These are phyloP conservation scores for Gonapodya prolifera DNA, from an alignment of 192 early-diverging fungal species.

Conservation along the genomic window DNA sequence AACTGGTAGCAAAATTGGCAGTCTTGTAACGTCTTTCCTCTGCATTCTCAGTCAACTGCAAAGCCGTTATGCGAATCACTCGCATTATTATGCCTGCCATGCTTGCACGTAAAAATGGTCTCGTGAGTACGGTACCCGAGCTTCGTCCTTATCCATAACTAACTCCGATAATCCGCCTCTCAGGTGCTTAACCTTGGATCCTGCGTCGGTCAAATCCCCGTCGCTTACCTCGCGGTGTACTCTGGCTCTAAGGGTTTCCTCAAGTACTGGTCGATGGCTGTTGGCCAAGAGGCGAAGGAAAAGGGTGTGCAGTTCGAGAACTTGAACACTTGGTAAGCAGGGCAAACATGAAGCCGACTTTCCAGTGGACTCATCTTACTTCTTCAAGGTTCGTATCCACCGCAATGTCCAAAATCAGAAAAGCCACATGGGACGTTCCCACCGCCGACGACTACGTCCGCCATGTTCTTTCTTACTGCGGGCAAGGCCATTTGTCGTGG, in stretches of 20 bases:
- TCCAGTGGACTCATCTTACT: neutral
- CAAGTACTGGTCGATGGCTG: constrained; percentile 74
- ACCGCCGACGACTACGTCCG: constrained; percentile 66
- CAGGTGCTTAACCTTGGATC: constrained; percentile 87
- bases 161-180: neutral
- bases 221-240: constrained; percentile 78
- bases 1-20: neutral
- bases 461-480: constrained; percentile 35
- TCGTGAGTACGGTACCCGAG: neutral
- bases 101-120: neutral
- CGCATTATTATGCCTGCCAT: neutral
- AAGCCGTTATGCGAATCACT: neutral
- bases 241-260: constrained; percentile 90
- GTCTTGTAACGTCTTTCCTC: neutral
- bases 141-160: neutral
- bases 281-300: constrained; percentile 62
- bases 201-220: constrained; percentile 71
- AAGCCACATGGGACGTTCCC: constrained; percentile 67
- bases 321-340: constrained; percentile 77
- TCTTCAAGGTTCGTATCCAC: constrained; percentile 65
- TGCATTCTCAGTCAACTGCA: neutral
- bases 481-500: constrained; percentile 49
- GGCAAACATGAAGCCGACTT: neutral
- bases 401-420: constrained; percentile 85
- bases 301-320: constrained; percentile 75